phyloP scores from a whole-genome alignment of 2,329 filamentous ascomycete species.

The Fusarium chaquense region DNA sequence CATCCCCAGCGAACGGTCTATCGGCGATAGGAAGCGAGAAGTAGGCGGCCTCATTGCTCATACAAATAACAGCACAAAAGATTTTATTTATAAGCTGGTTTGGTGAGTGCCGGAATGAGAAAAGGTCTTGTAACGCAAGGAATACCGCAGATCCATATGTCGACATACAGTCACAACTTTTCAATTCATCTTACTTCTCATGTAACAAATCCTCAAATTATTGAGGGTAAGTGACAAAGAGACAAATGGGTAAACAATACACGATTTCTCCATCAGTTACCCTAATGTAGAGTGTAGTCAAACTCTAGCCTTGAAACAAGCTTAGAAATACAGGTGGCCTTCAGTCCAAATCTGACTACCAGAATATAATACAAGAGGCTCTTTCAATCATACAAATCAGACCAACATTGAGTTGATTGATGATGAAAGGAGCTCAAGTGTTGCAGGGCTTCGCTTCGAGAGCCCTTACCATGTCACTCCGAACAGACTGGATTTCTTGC shows the following conservation, averaged over 20 bases:
- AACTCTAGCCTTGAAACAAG: not conserved
- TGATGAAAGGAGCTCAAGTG: too few species aligned
- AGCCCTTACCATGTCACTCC: constrained; percentile 67
- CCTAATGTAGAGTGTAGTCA: not conserved
- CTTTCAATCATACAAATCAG: not conserved
- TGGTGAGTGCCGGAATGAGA: not conserved
- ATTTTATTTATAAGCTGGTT: too few species aligned
- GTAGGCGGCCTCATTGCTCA: not conserved
- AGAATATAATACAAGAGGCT: constrained; percentile 32
- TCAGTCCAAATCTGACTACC: not conserved
- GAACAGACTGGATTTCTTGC: constrained; percentile 67
- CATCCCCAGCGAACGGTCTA: not conserved
- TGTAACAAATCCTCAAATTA: too few species aligned
- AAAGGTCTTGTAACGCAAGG: not conserved
- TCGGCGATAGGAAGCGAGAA: not conserved
- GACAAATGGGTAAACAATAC: not conserved
- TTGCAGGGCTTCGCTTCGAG: not conserved
- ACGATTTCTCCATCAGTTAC: not conserved
- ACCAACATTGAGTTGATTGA: not conserved
- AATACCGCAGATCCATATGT: not conserved
- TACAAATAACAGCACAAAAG: too few species aligned
- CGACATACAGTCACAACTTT: not conserved
- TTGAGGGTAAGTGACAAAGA: not conserved
- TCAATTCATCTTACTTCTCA: not conserved
- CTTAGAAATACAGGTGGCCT: constrained; percentile 23